Evolutionary conservation across 257 asterid genomes (phyloP).

Genomic region (Orobanche coerulescens): DNA sequence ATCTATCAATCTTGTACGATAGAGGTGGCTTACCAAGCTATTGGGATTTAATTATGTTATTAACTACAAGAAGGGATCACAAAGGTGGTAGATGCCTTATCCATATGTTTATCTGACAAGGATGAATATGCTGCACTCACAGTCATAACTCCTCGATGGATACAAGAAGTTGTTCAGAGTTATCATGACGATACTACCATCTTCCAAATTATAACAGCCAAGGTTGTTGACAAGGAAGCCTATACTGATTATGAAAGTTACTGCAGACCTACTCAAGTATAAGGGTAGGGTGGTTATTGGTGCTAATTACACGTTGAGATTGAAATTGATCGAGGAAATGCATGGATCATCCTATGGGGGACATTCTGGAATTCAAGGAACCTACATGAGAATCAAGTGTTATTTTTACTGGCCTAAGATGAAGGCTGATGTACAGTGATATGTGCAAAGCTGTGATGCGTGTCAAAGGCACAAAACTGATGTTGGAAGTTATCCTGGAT

Average conservation of each 20-base stretch:
- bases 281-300: too few species aligned
- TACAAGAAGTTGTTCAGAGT: too few species aligned
- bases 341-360: neutral
- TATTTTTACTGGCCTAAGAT: neutral
- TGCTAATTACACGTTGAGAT: too few species aligned
- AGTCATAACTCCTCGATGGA: too few species aligned
- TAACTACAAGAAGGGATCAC: neutral
- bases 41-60: neutral
- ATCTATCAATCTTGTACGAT: neutral
- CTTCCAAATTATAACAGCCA: too few species aligned
- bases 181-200: too few species aligned
- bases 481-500: fast-evolving
- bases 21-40: neutral
- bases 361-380: neutral
- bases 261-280: too few species aligned
- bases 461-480: neutral
- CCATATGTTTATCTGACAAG: too few species aligned
- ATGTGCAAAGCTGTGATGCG: neutral
- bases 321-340: too few species aligned
- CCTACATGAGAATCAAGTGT: neutral
- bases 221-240: too few species aligned
- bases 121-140: too few species aligned
- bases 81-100: neutral
- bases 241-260: too few species aligned
- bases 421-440: neutral